Evolutionary conservation across 139 green algal genomes (phyloP), one percentile per base, ranked within the genome.

Genomic region (Nannochloris sp.): DNA sequence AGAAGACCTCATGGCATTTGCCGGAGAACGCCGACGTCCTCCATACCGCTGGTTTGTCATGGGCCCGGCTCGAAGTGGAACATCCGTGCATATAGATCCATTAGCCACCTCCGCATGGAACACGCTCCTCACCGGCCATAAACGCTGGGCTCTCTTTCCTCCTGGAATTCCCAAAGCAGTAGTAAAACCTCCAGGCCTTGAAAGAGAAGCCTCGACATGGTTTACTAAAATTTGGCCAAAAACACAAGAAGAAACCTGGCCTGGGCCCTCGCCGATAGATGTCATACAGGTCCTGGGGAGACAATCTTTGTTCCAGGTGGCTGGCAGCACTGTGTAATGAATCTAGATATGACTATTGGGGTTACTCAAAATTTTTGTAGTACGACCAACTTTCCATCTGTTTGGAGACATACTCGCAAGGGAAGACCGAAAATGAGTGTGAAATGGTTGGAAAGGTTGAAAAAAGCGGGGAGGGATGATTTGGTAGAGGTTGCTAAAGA

Each of bases 71-170:
- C 71, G 87, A 27, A 82, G 59, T 32, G 89, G 89, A 67, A 87
- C 67, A 44, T 68, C 74, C 8, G 51, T 92, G 7, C 89, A 96
- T 67, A 71, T 92, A 23, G 89, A 96, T 76, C 89, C 89, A 1
- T 76, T 96, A 42, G 87, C 86, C 27, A 96, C 89, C 1, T 74
- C 56, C 14, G 89, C 89, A 3, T 96, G 89, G 89, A 96, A 96
- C 62, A 73, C 86, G 13, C 68, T 96, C 54, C 44, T 95, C 15
- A 2, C 13, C 15, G 71, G 71, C 56, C 83, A 77, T 69, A 94
- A 92, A 82, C 79, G 87, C 6, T 94, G 87, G 87, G 86, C 69
- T 25, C 75, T 94, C 34, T 91, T 90, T 60, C 86, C 86, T 3
- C 81, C 83, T 2, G 74, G 66, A 55, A 81, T 77, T 0, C 68